Evolutionary conservation across 129 eudicot species (phyloP), one percentile per base, ranked within the genome.

Genomic region (Flaveria bidentis): DNA sequence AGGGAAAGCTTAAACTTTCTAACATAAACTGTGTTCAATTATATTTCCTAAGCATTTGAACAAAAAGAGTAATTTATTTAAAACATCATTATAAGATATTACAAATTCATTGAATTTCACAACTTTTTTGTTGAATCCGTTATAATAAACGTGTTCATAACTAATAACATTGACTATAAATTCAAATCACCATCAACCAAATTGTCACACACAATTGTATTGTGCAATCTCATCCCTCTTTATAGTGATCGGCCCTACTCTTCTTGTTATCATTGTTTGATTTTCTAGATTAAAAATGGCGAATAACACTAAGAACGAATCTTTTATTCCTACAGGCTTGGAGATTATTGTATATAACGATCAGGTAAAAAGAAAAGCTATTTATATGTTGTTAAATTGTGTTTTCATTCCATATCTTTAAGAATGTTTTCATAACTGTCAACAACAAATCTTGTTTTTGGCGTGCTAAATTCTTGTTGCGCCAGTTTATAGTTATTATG

Each of bases 261-360:
- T 22, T 58, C 61, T 55, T 6, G 61, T 55, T 55, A 11, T 55
- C 61, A 1, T 7, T 2, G 13, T 55, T 55, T 55, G 0, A 0
- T 36, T 36, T 36, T 36, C 17, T 49, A 1, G n/a, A 49, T 49
- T 2, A 49, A 13, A 13, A 49, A 50, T 71, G 76, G 12, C 9
- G 8, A 71, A 28, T 50, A 71, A 28, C 64, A 17, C 12, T 28
- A 20, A 17, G 17, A 10, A n/a, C 36, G 16, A 17, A 30, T 17
- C 64, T 3, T 26, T 51, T 36, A 14, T 16, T 28, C 49, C 46
- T 52, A 71, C 49, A 0, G 76, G 64, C 23, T 9, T 1, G 33
- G 76, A 71, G 25, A 30, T 71, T 71, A 20, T 71, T 30, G 20
- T 39, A 13, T 53, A 71, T n/a, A 7, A 15, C 10, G 18, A 71